Evolutionary conservation across 148 eudicot species (phyloP).

Genomic region (Hydrangea macrophylla): DNA sequence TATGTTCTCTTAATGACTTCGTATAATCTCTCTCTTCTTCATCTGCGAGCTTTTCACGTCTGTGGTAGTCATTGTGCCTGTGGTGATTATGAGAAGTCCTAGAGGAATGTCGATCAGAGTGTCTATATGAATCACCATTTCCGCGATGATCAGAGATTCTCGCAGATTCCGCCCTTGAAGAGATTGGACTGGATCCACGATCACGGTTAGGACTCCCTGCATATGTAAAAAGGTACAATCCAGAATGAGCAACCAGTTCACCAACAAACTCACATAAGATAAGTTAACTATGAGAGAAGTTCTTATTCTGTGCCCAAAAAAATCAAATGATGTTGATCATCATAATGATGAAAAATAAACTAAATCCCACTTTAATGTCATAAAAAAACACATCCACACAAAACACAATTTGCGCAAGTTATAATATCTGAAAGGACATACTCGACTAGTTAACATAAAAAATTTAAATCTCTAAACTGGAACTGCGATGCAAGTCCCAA

Average conservation of each 20-base stretch:
- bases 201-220: slow-evolving; percentile 52
- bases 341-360: too few relatives aligned
- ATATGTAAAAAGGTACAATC: slow-evolving; percentile 14
- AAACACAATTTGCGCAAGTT: too few relatives aligned
- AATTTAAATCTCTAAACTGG: too few relatives aligned
- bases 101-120: slow-evolving; percentile 36
- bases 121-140: slow-evolving; percentile 44
- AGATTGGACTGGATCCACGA: slow-evolving; percentile 37
- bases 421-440: too few relatives aligned
- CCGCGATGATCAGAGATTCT: slow-evolving; percentile 35
- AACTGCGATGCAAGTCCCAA: too few relatives aligned
- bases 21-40: slow-evolving; percentile 51
- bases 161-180: slow-evolving; percentile 28
- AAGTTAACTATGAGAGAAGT: too few relatives aligned
- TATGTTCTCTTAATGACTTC: slow-evolving; percentile 45
- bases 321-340: too few relatives aligned
- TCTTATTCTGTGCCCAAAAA: too few relatives aligned
- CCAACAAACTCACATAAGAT: background rate
- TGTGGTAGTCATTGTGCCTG: slow-evolving; percentile 49
- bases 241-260: background rate
- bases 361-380: too few relatives aligned
- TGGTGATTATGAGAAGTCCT: slow-evolving; percentile 37
- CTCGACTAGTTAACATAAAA: too few relatives aligned
- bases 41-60: slow-evolving; percentile 49
- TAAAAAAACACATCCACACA: too few relatives aligned